Conservation (phyloP, 345 rosid species). For the Heritiera littoralis region DNA sequence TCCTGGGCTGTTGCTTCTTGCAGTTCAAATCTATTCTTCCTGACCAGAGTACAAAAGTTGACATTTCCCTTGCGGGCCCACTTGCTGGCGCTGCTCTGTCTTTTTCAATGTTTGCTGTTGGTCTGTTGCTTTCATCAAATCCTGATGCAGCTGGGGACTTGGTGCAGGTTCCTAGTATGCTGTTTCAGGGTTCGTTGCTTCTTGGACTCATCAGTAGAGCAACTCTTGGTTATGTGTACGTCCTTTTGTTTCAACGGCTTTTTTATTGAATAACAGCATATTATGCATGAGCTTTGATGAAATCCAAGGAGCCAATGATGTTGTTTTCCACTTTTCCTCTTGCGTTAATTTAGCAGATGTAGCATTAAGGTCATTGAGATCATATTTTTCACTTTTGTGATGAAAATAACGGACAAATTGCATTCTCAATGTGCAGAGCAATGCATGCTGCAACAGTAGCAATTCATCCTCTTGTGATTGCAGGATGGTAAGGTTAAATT, state of each 20-base stretch:
- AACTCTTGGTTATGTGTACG: constrained; percentile 84
- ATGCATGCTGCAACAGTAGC: constrained; percentile 85
- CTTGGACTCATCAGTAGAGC: constrained; percentile 96
- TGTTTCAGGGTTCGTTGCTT: constrained; percentile 95
- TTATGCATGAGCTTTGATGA: constrained; percentile 16
- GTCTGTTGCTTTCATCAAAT: constrained; percentile 78
- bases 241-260: constrained; percentile 35
- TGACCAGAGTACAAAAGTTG: constrained; percentile 85
- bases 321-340: neutral
- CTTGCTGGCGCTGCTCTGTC: constrained; percentile 91
- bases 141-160: constrained; percentile 75
- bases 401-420: constrained; percentile 13
- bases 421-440: constrained; percentile 53
- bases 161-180: constrained; percentile 86
- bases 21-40: constrained; percentile 96
- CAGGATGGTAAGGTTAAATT: constrained; percentile 70
- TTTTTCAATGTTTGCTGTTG: constrained; percentile 82
- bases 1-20: constrained; percentile 27
- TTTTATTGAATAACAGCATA: constrained; percentile 10
- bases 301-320: neutral
- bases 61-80: constrained; percentile 89
- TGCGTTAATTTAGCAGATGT: constrained; percentile 13
- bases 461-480: constrained; percentile 90
- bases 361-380: neutral
- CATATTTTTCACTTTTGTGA: constrained; percentile 2